These are phyloP conservation scores for Diplodia seriata DNA, from an alignment of 2,329 filamentous ascomycete species.

Conservation along the genomic window DNA sequence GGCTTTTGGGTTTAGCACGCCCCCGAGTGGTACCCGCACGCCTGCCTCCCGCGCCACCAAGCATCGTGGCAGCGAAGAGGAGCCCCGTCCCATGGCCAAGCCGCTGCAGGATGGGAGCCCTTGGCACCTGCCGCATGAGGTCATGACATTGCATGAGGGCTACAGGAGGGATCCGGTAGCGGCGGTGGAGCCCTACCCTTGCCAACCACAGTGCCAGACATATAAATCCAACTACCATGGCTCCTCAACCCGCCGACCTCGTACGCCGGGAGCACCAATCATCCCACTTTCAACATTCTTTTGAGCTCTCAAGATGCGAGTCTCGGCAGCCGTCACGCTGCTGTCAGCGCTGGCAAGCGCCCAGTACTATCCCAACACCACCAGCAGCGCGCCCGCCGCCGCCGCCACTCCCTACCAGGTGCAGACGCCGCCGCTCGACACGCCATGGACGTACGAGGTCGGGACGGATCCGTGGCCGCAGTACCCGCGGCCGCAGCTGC, in stretches of 20 bases:
- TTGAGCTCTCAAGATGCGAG: constrained; percentile 16
- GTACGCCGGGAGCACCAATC: not conserved
- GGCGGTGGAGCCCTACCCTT: too few species aligned
- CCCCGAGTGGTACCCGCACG: not conserved
- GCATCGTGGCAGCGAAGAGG: constrained; percentile 1
- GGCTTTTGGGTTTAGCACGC: not conserved
- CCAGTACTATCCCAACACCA: constrained; percentile 7
- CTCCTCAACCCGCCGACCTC: not conserved
- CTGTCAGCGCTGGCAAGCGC: constrained; percentile 15
- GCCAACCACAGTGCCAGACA: not conserved
- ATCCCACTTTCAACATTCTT: not conserved
- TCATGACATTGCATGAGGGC: constrained; percentile 23
- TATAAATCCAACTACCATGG: constrained; percentile 21
- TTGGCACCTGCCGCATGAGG: constrained; percentile 26
- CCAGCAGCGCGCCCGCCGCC: not conserved
- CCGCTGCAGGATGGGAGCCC: constrained; percentile 4
- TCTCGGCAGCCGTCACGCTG: not conserved
- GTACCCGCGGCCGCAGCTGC: constrained; percentile 64
- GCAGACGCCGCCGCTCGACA: constrained; percentile 53
- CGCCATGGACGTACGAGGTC: constrained; percentile 60
- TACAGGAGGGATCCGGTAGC: too few species aligned
- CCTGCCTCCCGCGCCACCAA: not conserved
- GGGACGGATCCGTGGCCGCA: constrained; percentile 64
- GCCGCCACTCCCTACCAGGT: constrained; percentile 48
- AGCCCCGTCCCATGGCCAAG: constrained; percentile 1